A percentile compares a stretch with the other conserved stretches of the same genome.
phyloP scores from a whole-genome alignment of 345 rosid species.

The Populus deltoides region DNA sequence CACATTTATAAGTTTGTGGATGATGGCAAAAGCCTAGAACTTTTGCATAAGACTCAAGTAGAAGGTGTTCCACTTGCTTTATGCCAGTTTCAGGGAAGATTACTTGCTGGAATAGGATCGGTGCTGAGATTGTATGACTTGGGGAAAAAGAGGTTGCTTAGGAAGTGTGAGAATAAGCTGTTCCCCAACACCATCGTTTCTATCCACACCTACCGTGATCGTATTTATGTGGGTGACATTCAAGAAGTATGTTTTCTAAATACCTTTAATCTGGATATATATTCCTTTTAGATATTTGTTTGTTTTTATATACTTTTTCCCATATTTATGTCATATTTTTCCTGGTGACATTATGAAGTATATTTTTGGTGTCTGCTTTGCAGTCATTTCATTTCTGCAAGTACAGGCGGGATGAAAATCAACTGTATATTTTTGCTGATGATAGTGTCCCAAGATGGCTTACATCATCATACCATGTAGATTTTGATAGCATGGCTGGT shows the following conservation, averaged over 20 bases:
- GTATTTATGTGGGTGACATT: slow-evolving; percentile 91
- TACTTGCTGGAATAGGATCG: slow-evolving; percentile 86
- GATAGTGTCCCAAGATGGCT: slow-evolving; percentile 97
- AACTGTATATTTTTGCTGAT: slow-evolving; percentile 90
- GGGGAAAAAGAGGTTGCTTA: slow-evolving; percentile 86
- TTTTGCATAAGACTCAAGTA: slow-evolving; percentile 92
- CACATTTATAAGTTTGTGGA: slow-evolving; percentile 90
- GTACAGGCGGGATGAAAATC: slow-evolving; percentile 96
- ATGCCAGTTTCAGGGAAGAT: slow-evolving; percentile 94
- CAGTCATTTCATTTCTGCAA: slow-evolving; percentile 99
- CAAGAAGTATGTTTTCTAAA: slow-evolving; percentile 64
- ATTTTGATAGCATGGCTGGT: slow-evolving; percentile 96
- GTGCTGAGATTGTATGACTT: slow-evolving; percentile 87
- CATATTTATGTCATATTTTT: neutral
- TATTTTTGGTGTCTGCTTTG: slow-evolving; percentile 18
- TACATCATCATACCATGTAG: slow-evolving; percentile 83
- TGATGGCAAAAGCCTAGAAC: slow-evolving; percentile 80
- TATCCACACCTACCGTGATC: slow-evolving; percentile 83
- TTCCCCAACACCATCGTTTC: slow-evolving; percentile 81
- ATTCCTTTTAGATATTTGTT: neutral
- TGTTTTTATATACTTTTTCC: neutral
- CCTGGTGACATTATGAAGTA: neutral
- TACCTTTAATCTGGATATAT: neutral
- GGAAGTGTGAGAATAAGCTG: slow-evolving; percentile 93
- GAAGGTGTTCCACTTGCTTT: slow-evolving; percentile 90